Evolutionary conservation across 1,284 basidiomycete genomes (phyloP).

Genomic region (Grifola frondosa): DNA sequence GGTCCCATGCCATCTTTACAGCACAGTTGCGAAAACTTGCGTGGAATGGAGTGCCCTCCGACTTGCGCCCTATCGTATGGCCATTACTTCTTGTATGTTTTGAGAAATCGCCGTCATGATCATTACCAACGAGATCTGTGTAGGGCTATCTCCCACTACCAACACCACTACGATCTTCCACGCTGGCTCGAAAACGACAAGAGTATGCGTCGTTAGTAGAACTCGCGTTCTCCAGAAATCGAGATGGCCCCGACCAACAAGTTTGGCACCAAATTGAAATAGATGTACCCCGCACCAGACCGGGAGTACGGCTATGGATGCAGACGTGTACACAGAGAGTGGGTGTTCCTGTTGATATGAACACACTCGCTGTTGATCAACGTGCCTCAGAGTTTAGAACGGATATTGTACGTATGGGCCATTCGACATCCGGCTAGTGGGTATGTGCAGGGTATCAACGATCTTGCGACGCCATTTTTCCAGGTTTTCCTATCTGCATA

Average conservation of each 20-base stretch:
- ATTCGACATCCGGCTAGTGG: conserved; percentile 95
- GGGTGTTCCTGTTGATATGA: conserved; percentile 23
- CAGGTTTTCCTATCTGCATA: conserved; percentile 92
- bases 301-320: conserved; percentile 91
- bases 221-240: conserved; percentile 86
- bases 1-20: conserved; percentile 27
- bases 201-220: conserved; percentile 92
- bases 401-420: conserved; percentile 96
- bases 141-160: conserved; percentile 93
- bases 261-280: conserved; percentile 99
- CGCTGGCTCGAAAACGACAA: conserved; percentile 84
- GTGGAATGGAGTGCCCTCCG: conserved; percentile 93
- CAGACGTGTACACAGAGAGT: conserved; percentile 84
- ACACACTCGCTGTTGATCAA: conserved; percentile 11
- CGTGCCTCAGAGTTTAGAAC: conserved; percentile 74
- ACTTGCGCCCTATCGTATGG: conserved; percentile 92
- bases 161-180: conserved; percentile 71
- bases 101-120: background rate
- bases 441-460: conserved; percentile 98
- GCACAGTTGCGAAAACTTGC: conserved; percentile 85
- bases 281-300: conserved; percentile 91
- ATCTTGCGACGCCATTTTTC: conserved; percentile 93
- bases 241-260: conserved; percentile 83
- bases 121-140: background rate
- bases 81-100: conserved; percentile 83